These are phyloP conservation scores for Auxenochlorella pyrenoidosa DNA, from an alignment of 139 green algal species.

Conservation along the genomic window DNA sequence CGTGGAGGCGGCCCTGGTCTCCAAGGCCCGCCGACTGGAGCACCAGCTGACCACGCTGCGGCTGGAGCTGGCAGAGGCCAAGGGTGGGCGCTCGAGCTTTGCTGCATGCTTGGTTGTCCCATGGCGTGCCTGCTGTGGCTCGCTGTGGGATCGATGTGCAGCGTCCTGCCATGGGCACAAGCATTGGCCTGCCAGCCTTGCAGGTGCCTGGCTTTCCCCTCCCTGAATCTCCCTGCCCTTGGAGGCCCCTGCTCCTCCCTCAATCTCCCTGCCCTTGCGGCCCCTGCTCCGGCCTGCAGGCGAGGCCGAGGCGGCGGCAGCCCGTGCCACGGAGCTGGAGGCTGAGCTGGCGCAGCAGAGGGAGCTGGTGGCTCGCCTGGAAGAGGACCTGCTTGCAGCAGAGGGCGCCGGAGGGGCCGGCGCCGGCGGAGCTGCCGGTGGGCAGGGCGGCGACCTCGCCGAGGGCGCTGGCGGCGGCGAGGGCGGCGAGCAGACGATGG, in stretches of 20 bases:
- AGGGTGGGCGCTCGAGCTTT: conserved; percentile 7
- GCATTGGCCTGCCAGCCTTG: too few relatives aligned
- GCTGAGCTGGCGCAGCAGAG: conserved; percentile 59
- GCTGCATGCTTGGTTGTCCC: background rate
- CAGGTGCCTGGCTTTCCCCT: too few relatives aligned
- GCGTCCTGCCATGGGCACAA: too few relatives aligned
- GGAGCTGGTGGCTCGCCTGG: conserved; percentile 61
- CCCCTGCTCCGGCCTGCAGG: conserved; percentile 16
- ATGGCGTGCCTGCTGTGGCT: too few relatives aligned
- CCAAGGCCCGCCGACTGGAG: conserved; percentile 89
- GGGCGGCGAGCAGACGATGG: conserved; percentile 67
- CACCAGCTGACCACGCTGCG: conserved; percentile 87
- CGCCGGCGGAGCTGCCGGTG: background rate
- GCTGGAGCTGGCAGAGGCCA: conserved; percentile 56
- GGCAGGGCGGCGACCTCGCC: background rate
- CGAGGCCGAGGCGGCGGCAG: conserved; percentile 26
- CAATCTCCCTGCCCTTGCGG: too few relatives aligned
- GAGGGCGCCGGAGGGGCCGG: conserved; percentile 28
- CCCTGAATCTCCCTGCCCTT: background rate
- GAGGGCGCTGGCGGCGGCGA: background rate
- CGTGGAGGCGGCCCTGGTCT: conserved; percentile 84
- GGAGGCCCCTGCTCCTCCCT: background rate
- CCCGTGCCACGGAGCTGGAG: conserved; percentile 42
- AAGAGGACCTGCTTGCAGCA: conserved; percentile 69
- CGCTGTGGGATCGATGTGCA: too few relatives aligned